Evolutionary conservation across 78 protist species (phyloP), one percentile per base, ranked within the genome.

Genomic region (Protostelium mycophagum): DNA sequence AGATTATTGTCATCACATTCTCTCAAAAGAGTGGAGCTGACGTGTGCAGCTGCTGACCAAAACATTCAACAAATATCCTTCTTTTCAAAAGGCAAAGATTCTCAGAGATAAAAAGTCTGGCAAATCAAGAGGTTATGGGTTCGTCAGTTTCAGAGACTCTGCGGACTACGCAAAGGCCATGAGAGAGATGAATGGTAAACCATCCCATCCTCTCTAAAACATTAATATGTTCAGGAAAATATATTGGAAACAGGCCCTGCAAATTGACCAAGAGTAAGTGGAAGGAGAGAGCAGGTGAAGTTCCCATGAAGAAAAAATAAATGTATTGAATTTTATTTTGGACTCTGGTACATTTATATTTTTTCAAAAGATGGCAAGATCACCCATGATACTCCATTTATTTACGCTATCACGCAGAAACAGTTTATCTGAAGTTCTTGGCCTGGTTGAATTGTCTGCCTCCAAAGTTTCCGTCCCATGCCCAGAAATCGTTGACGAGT

Each of bases 121-220:
- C 0, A 96, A 95, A 85, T 35, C 96, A 0, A 91, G 84, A 85
- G 97, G 97, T 29, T 96, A 91, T 87, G 97, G 97, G 29, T 96
- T 96, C 23, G 95, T 96, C 28, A 86, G 94, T 31, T 96, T 95
- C 83, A 23, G 85, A 0, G 89, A 89, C 36, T 92, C 97, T n/a
- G 86, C 38, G 34, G 97, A 96, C 88, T 95, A 63, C 86, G 36
- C 91, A 0, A 84, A 36, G 36, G 97, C 97, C 23, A 1, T 94
- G 29, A 90, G 73, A 1, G 96, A 95, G 1, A 94, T 94, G 96
- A 91, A 94, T 87, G 94, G 96, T 34, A 16, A 23, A 16, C 16
- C 37, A 38, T 38, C 29, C 5, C 38, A 39, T 36, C n/a, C 5
- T 83, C n/a, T 25, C 83, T 85, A 16, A 23, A 16, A 5, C 84